phyloP scores from a whole-genome alignment of 495 filamentous ascomycete species.

The Thermochaetoides thermophila region DNA sequence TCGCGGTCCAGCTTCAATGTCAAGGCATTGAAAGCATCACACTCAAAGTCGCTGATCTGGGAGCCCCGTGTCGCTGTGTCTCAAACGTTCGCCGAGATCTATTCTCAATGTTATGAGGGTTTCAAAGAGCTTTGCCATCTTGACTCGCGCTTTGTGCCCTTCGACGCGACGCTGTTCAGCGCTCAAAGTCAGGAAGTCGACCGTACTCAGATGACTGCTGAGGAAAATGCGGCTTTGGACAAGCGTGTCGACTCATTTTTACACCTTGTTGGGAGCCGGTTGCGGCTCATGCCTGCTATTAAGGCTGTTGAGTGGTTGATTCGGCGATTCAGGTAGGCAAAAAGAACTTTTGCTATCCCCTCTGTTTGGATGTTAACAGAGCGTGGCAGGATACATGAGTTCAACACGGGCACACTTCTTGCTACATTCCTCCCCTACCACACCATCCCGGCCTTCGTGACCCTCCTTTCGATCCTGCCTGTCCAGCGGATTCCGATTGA shows the following conservation, averaged over 20 bases:
- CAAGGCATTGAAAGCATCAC: slow-evolving; percentile 73
- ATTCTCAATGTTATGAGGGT: slow-evolving; percentile 69
- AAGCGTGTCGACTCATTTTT: slow-evolving; percentile 66
- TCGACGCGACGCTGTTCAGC: slow-evolving; percentile 64
- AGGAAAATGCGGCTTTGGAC: slow-evolving; percentile 71
- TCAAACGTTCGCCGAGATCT: slow-evolving; percentile 82
- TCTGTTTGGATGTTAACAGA: slow-evolving; percentile 19
- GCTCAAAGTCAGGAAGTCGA: slow-evolving; percentile 82
- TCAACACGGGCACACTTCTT: slow-evolving; percentile 66
- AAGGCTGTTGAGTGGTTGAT: slow-evolving; percentile 93
- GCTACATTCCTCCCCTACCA: slow-evolving; percentile 89
- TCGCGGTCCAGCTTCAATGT: slow-evolving; percentile 71
- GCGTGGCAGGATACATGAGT: slow-evolving; percentile 65
- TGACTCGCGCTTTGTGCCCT: slow-evolving; percentile 58
- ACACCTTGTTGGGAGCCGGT: slow-evolving; percentile 52
- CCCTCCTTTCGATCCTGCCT: slow-evolving; percentile 71
- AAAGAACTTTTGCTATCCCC: background rate
- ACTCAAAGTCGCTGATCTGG: slow-evolving; percentile 86
- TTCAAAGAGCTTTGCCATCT: slow-evolving; percentile 80
- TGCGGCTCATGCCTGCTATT: slow-evolving; percentile 70
- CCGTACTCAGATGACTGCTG: slow-evolving; percentile 62
- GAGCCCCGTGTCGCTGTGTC: slow-evolving; percentile 63
- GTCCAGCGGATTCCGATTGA: slow-evolving; percentile 49
- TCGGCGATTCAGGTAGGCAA: slow-evolving; percentile 65
- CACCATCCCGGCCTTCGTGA: slow-evolving; percentile 61